These are phyloP conservation scores for Royoungia palumana DNA, from an alignment of 768 basidiomycete genomes.

Conservation along the genomic window DNA sequence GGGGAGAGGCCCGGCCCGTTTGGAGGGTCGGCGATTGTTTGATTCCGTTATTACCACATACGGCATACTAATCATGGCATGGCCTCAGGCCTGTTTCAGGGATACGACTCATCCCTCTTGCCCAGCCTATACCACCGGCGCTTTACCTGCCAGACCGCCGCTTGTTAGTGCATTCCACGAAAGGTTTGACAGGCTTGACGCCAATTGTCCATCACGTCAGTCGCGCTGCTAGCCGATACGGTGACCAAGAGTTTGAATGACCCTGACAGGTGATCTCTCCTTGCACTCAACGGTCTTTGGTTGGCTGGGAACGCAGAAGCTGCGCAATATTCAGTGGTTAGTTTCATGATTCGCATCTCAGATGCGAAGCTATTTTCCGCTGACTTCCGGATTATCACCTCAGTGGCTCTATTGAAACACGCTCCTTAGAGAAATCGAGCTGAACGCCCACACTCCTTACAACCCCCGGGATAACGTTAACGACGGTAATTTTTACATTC, in stretches of 20 bases:
- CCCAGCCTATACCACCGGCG: no score
- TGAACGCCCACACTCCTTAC: not conserved
- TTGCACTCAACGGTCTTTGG: not conserved
- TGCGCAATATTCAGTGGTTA: not conserved
- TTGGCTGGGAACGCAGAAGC: not conserved
- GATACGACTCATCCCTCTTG: not conserved
- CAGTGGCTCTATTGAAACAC: not conserved
- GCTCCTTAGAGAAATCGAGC: not conserved
- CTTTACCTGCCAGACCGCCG: no score
- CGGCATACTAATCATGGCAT: not conserved
- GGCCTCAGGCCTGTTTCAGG: not conserved
- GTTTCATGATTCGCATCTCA: not conserved
- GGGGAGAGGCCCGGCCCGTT: not conserved
- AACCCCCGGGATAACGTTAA: not conserved
- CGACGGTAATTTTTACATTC: constrained; percentile 5
- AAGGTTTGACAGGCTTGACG: not conserved
- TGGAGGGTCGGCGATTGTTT: constrained; percentile 16
- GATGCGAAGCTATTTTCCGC: not conserved
- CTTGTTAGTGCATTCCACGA: not conserved
- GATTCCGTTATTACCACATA: constrained; percentile 18
- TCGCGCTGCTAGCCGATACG: not conserved
- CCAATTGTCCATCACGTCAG: constrained; percentile 10
- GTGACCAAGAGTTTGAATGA: not conserved
- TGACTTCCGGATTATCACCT: not conserved
- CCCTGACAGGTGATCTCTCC: not conserved